Conservation (phyloP, 148 eudicot species). For the Cornus suecica region DNA sequence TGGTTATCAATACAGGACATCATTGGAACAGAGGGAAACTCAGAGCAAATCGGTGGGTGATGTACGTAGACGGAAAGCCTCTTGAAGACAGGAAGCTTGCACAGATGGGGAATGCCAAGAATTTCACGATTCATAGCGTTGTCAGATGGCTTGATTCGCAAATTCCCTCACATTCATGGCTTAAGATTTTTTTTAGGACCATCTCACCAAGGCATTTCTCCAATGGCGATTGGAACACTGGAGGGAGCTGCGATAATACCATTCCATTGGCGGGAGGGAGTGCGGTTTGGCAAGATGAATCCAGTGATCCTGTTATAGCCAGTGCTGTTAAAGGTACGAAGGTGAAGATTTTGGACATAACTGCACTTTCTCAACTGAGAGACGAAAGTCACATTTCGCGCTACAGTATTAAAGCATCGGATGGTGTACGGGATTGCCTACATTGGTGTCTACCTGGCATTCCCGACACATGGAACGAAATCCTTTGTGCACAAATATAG, state of each 20-base stretch:
- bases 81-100: constrained; percentile 32
- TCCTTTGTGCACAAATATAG: constrained; percentile 43
- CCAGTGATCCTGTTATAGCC: constrained; percentile 43
- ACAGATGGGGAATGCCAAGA: constrained; percentile 45
- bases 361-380: constrained; percentile 48
- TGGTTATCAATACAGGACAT: constrained; percentile 49
- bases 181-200: constrained; percentile 45
- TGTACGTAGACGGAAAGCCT: constrained; percentile 43
- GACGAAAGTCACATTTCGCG: constrained; percentile 56
- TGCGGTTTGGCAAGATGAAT: constrained; percentile 37
- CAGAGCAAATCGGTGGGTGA: constrained; percentile 49
- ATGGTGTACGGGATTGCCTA: constrained; percentile 48
- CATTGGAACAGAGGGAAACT: constrained; percentile 57
- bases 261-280: constrained; percentile 47
- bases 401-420: constrained; percentile 36
- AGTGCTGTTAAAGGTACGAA: constrained; percentile 40
- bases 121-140: constrained; percentile 34
- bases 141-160: constrained; percentile 45
- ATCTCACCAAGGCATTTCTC: constrained; percentile 52
- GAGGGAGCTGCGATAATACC: constrained; percentile 55
- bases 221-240: constrained; percentile 59
- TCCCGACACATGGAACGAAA: constrained; percentile 55
- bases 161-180: constrained; percentile 32
- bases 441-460: constrained; percentile 58
- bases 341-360: constrained; percentile 39